phyloP scores from a whole-genome alignment of 2,329 filamentous ascomycete genomes.

The Emergomyces pasteurianus region DNA sequence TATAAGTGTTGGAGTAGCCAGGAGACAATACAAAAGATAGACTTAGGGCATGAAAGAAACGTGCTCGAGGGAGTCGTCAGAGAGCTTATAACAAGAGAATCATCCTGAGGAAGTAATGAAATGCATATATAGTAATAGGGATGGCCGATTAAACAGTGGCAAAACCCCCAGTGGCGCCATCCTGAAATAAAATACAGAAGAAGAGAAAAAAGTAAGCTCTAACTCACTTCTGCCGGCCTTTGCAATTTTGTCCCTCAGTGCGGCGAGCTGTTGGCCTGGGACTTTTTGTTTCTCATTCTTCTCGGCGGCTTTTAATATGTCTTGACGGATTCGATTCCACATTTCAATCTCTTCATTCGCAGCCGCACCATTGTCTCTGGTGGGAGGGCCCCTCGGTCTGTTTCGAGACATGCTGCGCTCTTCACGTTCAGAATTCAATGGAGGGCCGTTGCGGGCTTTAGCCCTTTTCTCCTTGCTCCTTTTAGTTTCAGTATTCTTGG shows the following conservation, averaged over 20 bases:
- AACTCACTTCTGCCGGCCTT: slow-evolving; percentile 32
- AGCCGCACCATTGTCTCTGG: slow-evolving; percentile 32
- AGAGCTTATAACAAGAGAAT: background rate
- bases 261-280: slow-evolving; percentile 29
- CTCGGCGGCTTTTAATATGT: slow-evolving; percentile 32
- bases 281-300: slow-evolving; percentile 31
- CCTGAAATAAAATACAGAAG: background rate
- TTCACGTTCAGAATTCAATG: background rate
- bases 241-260: slow-evolving; percentile 33
- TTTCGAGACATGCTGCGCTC: slow-evolving; percentile 28
- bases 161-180: background rate
- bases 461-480: background rate
- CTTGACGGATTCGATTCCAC: slow-evolving; percentile 33
- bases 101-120: background rate
- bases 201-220: background rate
- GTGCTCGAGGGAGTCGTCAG: background rate
- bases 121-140: background rate
- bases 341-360: slow-evolving; percentile 35
- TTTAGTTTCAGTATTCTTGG: background rate
- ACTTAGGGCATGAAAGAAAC: background rate
- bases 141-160: background rate
- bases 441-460: background rate
- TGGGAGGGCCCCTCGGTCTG: slow-evolving; percentile 27
- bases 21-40: background rate
- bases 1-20: background rate